Percentiles rank a stretch among this genome's conserved stretches.
These are phyloP conservation scores for Hemileia vastatrix DNA, from an alignment of 1,284 basidiomycete genomes.

Conservation along the genomic window DNA sequence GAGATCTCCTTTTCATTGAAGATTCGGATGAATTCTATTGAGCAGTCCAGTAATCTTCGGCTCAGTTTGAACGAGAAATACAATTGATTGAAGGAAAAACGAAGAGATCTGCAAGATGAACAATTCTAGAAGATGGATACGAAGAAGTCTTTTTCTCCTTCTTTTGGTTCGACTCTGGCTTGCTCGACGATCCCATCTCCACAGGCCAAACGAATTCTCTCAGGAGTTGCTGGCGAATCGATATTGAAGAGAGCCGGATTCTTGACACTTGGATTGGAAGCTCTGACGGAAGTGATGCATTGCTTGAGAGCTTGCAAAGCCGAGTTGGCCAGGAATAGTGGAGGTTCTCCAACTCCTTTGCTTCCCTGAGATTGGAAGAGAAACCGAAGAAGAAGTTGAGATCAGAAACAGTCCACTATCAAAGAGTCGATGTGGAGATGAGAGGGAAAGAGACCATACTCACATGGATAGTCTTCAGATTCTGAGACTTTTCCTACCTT, in stretches of 20 bases:
- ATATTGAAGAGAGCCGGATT: conserved; percentile 30
- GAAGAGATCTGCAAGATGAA: too few relatives aligned
- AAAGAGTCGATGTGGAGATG: conserved; percentile 7
- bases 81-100: too few relatives aligned
- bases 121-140: conserved; percentile 40
- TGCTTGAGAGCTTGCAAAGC: conserved; percentile 43
- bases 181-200: conserved; percentile 35
- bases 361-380: conserved; percentile 12
- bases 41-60: too few relatives aligned
- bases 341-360: too few relatives aligned
- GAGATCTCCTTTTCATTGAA: too few relatives aligned
- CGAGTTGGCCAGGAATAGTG: conserved; percentile 41
- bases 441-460: too few relatives aligned
- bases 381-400: too few relatives aligned
- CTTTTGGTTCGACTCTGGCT: conserved; percentile 33
- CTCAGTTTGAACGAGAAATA: too few relatives aligned
- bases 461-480: conserved; percentile 39
- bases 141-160: conserved; percentile 41
- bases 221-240: conserved; percentile 41
- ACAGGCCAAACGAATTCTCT: conserved; percentile 41
- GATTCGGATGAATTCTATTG: too few relatives aligned
- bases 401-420: conserved; percentile 21
- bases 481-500: conserved; percentile 34
- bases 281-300: conserved; percentile 38
- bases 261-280: conserved; percentile 31